Evolutionary conservation across 306 rosid species (phyloP), one percentile per base, ranked within the genome.

Genomic region (Cyclanthera cordifolia): DNA sequence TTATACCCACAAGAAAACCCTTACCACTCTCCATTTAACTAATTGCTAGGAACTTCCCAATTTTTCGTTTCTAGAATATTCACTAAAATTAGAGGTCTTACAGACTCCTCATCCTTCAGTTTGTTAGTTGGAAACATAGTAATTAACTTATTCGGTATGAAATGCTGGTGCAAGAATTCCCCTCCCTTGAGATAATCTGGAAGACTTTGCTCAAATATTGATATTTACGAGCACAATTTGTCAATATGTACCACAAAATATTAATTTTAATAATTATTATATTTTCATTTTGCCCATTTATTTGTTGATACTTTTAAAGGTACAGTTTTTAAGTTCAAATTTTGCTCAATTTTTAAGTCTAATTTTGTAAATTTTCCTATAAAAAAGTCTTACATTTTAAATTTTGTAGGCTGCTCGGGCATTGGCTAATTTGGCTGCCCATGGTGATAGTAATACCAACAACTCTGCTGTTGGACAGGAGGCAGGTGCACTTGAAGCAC

Each of bases 401-500:
- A 56, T 14, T 57, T 20, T 73, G 72, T 76, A 94, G 99, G 99
- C 99, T 78, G 97, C 99, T 72, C 99, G 99, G 48, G 99, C 99
- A 43, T 88, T 94, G 88, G 99, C 99, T 41, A 94, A 94, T 74
- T 85, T 94, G 85, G 99, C 99, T 78, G 99, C 99, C 70, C 99
- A 94, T 76, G 99, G 99, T 75, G 99, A 94, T 76, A 94, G 99
- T 80, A 94, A 94, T 75, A 90, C 85, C 74, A 94, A 94, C 77
- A 94, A 94, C 81, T 89, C 99, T 47, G 97, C 97, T 50, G 96
- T 94, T 64, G 99, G 99, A 65, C 96, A 88, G 76, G 99, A 94
- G 84, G 97, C 96, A 39, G 99, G 99, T 75, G 91, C 99, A 72
- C 99, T 94, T 59, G 97, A 94, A 81, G 99, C 99, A 71, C 99